A percentile compares a stretch with the other conserved stretches of the same genome.
Evolutionary conservation across 345 rosid genomes (phyloP).

Genomic region (Aquilaria yunnanensis): DNA sequence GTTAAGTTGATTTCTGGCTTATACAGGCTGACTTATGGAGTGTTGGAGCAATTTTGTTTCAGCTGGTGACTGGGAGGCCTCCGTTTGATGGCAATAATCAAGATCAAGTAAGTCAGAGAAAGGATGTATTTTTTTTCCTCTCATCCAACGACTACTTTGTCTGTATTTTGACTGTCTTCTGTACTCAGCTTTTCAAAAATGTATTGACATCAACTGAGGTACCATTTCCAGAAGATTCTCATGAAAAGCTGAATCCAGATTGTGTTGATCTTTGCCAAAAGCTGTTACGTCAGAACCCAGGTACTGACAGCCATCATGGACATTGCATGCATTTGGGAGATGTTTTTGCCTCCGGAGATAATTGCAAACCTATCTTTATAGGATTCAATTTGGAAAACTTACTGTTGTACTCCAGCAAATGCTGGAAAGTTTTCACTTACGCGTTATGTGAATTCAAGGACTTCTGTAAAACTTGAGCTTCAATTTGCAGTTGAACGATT

Average conservation of each 20-base stretch:
- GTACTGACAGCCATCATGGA: slow-evolving; percentile 23
- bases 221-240: slow-evolving; percentile 53
- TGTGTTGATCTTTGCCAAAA: slow-evolving; percentile 71
- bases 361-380: not conserved
- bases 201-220: slow-evolving; percentile 64
- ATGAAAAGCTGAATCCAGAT: slow-evolving; percentile 56
- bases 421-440: not conserved
- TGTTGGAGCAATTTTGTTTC: slow-evolving; percentile 80
- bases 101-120: slow-evolving; percentile 41
- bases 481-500: slow-evolving; percentile 56
- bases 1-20: slow-evolving; percentile 8
- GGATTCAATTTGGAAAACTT: not conserved
- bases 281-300: slow-evolving; percentile 62
- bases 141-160: slow-evolving; percentile 4
- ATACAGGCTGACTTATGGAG: slow-evolving; percentile 89
- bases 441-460: slow-evolving; percentile 5
- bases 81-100: slow-evolving; percentile 73
- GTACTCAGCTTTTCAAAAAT: slow-evolving; percentile 64
- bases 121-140: not conserved
- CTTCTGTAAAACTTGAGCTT: slow-evolving; percentile 12
- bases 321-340: not conserved
- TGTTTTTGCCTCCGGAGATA: not conserved
- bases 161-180: slow-evolving; percentile 19
- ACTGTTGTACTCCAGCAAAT: not conserved
- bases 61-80: slow-evolving; percentile 76